Percentiles rank a stretch among this genome's conserved stretches.
Evolutionary conservation across 1,139 yeast species (phyloP).

Genomic region (Geotrichum aggregatum): DNA sequence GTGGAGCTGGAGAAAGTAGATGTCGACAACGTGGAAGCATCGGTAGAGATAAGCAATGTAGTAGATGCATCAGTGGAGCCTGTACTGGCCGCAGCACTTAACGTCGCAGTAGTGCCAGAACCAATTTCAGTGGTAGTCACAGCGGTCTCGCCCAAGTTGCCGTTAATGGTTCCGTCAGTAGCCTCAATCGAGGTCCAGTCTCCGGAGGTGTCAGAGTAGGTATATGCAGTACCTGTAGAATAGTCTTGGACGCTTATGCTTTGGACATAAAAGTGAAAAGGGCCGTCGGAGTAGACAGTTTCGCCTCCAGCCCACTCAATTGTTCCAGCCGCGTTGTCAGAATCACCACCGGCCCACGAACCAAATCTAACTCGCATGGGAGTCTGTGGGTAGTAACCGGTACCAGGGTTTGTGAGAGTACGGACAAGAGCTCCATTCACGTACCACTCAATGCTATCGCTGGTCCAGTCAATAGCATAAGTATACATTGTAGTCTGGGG

Average conservation of each 20-base stretch:
- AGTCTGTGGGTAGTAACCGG: constrained; percentile 61
- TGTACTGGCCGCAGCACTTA: constrained; percentile 13
- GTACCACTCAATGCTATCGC: constrained; percentile 57
- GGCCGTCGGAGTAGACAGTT: constrained; percentile 63
- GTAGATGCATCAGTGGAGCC: not conserved
- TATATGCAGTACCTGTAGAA: constrained; percentile 69
- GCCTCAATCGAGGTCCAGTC: constrained; percentile 65
- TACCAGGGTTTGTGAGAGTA: constrained; percentile 47
- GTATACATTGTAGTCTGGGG: constrained; percentile 64
- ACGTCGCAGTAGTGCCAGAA: constrained; percentile 14
- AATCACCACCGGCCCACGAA: constrained; percentile 80
- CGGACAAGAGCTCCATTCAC: constrained; percentile 61
- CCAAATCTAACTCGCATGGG: constrained; percentile 73
- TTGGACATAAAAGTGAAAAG: constrained; percentile 65
- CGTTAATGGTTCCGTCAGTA: constrained; percentile 54
- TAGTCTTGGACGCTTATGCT: constrained; percentile 66
- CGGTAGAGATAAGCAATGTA: not conserved
- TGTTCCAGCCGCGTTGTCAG: constrained; percentile 59
- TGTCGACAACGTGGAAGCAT: not conserved
- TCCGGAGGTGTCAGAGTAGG: constrained; percentile 63
- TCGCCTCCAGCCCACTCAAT: constrained; percentile 85
- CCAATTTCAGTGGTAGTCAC: constrained; percentile 21
- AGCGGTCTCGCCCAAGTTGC: constrained; percentile 23
- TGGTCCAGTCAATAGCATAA: constrained; percentile 80
- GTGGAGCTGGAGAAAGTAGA: not conserved